Base-by-base conservation (phyloP, 139 green algal genomes). In the Coelastrella sp. region DNA sequence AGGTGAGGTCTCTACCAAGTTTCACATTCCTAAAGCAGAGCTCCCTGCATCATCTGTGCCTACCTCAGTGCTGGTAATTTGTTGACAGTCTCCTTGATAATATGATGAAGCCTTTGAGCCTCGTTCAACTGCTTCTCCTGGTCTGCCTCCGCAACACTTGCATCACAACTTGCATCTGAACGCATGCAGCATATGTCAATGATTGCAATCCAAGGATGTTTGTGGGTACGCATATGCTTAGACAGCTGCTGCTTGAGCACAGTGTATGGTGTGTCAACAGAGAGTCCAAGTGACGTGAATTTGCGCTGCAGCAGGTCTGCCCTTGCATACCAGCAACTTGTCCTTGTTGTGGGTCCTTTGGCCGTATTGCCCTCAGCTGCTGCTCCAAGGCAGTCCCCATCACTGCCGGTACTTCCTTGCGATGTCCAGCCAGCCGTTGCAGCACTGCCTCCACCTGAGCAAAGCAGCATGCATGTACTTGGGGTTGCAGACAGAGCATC, bases 401-500 rank as follows among this genome's bases (percentile, higher is more conserved):
- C 34, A 82, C 25, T 38, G 75, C 51, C 7, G 75, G 75, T 19
- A 82, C 75, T 11, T 40, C 8, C 53, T 69, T 51, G 25, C 75
- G 75, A 5, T 66, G 75, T 23, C 19, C 53, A 30, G 75, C 35
- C 32, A 82, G 53, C 23, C 75, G 51, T 53, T 82, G 75, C 35
- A 82, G 51, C 53, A 82, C 75, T 43, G 75, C 75, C 35, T 82
- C 75, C n/a, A 82, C 75, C 75, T 82, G 35, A n/a, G n/a, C n/a
- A n/a, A n/a, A n/a, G n/a, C n/a, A n/a, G n/a, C n/a, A n/a, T n/a
- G n/a, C n/a, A n/a, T n/a, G n/a, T n/a, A n/a, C n/a, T n/a, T n/a
- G n/a, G n/a, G n/a, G n/a, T n/a, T n/a, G n/a, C n/a, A n/a, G n/a
- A n/a, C n/a, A n/a, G n/a, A n/a, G n/a, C n/a, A n/a, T n/a, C n/a